These are phyloP conservation scores for Coemansia sp. DNA, from an alignment of 192 early-diverging fungal genomes.

Conservation along the genomic window DNA sequence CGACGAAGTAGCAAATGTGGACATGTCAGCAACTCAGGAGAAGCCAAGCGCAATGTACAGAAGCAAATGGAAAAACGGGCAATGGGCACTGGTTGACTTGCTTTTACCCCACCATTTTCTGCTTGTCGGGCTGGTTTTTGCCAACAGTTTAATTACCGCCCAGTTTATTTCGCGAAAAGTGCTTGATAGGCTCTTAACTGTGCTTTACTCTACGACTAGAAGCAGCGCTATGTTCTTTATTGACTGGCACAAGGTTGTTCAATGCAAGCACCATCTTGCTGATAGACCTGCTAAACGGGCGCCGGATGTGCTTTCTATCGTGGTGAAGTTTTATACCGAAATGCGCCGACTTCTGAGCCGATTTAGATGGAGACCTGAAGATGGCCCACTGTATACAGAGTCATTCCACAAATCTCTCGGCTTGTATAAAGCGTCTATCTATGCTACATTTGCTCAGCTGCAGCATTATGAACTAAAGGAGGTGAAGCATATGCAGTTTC, in stretches of 20 bases:
- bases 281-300: too few species aligned
- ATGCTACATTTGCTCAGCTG: slow-evolving; percentile 19
- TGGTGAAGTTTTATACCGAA: slow-evolving; percentile 20
- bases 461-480: slow-evolving; percentile 1
- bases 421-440: slow-evolving; percentile 20
- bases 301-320: slow-evolving; percentile 1
- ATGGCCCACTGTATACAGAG: neutral
- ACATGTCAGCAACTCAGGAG: neutral
- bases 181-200: slow-evolving; percentile 6
- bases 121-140: slow-evolving; percentile 21
- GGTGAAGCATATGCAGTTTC: neutral
- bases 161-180: slow-evolving; percentile 13
- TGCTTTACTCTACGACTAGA: slow-evolving; percentile 7
- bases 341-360: neutral
- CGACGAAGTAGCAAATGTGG: slow-evolving; percentile 10
- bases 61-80: slow-evolving; percentile 8
- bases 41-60: neutral
- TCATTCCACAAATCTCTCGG: neutral
- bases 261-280: too few species aligned
- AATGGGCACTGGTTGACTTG: slow-evolving; percentile 16
- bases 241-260: slow-evolving; percentile 12
- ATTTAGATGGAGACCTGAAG: neutral
- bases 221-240: slow-evolving; percentile 15
- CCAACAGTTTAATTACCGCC: slow-evolving; percentile 8
- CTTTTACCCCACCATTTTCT: slow-evolving; percentile 40